Base-by-base conservation (phyloP, 2,329 filamentous ascomycete species). In the Aspergillaceae sp. region DNA sequence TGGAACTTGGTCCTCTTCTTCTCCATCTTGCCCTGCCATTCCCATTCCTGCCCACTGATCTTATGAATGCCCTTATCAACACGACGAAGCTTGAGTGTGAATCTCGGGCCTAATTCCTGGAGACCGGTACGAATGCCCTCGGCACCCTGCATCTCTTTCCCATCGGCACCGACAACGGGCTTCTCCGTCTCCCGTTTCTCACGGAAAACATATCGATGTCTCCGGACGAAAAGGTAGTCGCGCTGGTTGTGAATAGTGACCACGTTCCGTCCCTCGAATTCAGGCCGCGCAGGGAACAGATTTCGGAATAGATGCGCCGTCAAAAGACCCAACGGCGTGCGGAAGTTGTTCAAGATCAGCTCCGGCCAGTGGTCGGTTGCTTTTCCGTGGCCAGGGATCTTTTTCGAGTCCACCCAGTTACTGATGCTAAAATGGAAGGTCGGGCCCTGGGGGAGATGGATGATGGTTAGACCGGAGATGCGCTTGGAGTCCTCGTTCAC, bases 11-110 rank as follows among this genome's bases (percentile, higher is more conserved):
- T 97, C 60, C 92, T 78, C 62, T 86, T 76, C 74, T 96, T 96
- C 73, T 98, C 92, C 84, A 92, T 94, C 63, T 83, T 82, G 7
- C 86, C 85, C 72, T 94, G 94, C 92, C 92, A 98, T 65, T 96
- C 81, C 91, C 92, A 97, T 62, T 94, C 87, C 56, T 88, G 79
- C 34, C 88, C 87, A 66, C 80, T 83, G 41, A 68, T 84, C 73
- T 66, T 81, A 74, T 74, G 87, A 54, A 98, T 86, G 0, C 90
- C 91, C 69, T 89, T 90, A 64, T 97, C 91, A 38, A 97, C 83
- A 59, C 92, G 81, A 56, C 90, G 80, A 59, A 98, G 70, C 74
- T 97, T 97, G 53, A 97, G 69, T 2, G 86, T 91, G 72, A 92
- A 76, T 58, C 83, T 75, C 5, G 88, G 90, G 0, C 91, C 91